Conservation (phyloP, 768 basidiomycete species). For the Leccinum subgranulosum region DNA sequence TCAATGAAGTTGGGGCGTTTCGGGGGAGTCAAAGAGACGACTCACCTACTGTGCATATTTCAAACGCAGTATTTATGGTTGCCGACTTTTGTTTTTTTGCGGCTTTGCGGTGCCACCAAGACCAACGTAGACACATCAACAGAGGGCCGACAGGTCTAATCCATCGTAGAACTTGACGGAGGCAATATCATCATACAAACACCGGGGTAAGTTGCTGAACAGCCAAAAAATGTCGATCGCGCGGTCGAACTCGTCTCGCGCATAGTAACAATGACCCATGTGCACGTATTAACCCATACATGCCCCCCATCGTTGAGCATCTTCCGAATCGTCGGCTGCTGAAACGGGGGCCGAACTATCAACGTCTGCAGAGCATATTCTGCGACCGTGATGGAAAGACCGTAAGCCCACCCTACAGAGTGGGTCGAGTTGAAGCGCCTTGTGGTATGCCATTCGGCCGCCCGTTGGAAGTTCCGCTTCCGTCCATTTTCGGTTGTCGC, state of each 20-base stretch:
- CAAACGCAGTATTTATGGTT: conserved; percentile 79
- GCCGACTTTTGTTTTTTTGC: conserved; percentile 81
- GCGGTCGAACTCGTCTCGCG: conserved; percentile 91
- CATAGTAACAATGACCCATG: conserved; percentile 94
- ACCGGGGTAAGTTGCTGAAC: neutral
- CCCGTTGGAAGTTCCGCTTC: conserved; percentile 69
- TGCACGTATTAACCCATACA: conserved; percentile 64
- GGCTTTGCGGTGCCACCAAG: conserved; percentile 94
- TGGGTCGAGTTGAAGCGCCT: conserved; percentile 76
- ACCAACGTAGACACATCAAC: conserved; percentile 81
- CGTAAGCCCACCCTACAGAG: conserved; percentile 87
- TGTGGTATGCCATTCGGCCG: conserved; percentile 92
- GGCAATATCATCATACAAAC: conserved; percentile 82
- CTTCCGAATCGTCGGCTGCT: too few relatives aligned
- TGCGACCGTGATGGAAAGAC: conserved; percentile 89
- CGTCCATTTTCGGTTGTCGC: conserved; percentile 68
- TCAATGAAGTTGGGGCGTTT: neutral
- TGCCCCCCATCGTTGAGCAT: conserved; percentile 78
- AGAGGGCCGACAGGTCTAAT: conserved; percentile 68
- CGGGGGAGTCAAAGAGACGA: neutral
- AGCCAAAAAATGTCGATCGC: conserved; percentile 63
- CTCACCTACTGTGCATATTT: conserved; percentile 75
- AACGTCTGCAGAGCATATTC: too few relatives aligned
- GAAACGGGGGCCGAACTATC: too few relatives aligned
- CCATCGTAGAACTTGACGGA: conserved; percentile 72